Evolutionary conservation across 768 basidiomycete species (phyloP), one percentile per base, ranked within the genome.

Genomic region (Suillus hirtellus): DNA sequence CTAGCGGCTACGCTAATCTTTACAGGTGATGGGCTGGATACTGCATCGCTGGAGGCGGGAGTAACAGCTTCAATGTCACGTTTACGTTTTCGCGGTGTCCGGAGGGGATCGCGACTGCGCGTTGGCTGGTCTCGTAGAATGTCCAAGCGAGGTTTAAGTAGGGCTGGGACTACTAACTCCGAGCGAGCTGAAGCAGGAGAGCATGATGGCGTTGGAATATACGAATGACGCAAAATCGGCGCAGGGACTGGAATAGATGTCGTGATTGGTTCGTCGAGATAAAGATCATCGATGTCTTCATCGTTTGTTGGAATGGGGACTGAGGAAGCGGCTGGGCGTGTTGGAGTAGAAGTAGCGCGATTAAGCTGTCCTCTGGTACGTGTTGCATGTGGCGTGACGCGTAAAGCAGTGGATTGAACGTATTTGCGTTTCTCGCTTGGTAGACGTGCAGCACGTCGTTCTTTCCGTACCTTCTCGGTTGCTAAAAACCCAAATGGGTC

Each of bases 401-500:
- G 50, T 58, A 44, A 27, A 42, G 35, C 15, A 38, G 47, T 42
- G 56, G 67, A 64, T 59, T 58, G 46, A 15, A 59, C 17, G 21
- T 67, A 59, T 44, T 62, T 67, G 21, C 9, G 65, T 24, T 62
- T 53, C 34, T 63, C 66, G 8, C 63, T 68, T 6, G 55, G 50
- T 53, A 59, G 66, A 1, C 40, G 40, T n/a, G 59, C 60, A 5
- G 70, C 66, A 7, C 83, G 82, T 47, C 79, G 75, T 1, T 72
- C 77, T 67, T 82, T 84, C 64, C 86, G 69, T 56, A 79, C 82
- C 59, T 76, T 78, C 69, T 87, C 85, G 0, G 84, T 78, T 19
- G 84, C 82, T 38, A 84, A 75, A 65, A 87, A 86, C 0, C 85
- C 86, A 64, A 87, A 87, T 0, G 84, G 85, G 64, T 87, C 85